phyloP scores from a whole-genome alignment of 2,329 filamentous ascomycete species.

The Exophiala dermatitidis region DNA sequence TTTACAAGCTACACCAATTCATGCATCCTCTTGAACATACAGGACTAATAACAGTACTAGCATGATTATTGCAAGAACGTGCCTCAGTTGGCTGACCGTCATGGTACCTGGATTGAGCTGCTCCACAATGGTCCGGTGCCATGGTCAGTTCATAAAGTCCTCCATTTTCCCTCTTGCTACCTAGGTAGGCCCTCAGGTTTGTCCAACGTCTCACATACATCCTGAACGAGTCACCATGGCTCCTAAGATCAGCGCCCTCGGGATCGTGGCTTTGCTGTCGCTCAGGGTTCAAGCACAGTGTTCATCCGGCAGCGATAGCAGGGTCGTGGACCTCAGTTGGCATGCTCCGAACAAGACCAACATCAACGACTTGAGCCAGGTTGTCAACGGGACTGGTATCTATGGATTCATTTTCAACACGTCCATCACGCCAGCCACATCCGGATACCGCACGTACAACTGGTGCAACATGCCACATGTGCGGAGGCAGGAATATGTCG shows the following conservation, averaged over 20 bases:
- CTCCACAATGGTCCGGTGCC: not conserved
- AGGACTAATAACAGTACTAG: no score
- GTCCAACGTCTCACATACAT: not conserved
- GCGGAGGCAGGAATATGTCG: slow-evolving; percentile 57
- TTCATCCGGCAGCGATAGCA: not conserved
- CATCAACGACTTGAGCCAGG: slow-evolving; percentile 56
- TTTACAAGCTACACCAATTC: not conserved
- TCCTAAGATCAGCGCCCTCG: slow-evolving; percentile 3
- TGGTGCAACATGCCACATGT: slow-evolving; percentile 87
- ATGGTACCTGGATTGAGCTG: not conserved
- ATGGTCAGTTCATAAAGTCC: not conserved
- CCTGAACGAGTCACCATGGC: slow-evolving; percentile 12
- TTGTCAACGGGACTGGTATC: slow-evolving; percentile 53
- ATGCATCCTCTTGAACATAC: not conserved
- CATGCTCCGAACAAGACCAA: slow-evolving; percentile 48
- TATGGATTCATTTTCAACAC: slow-evolving; percentile 70
- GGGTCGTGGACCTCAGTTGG: slow-evolving; percentile 47
- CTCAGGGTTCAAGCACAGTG: slow-evolving; percentile 7
- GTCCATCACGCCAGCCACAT: slow-evolving; percentile 49
- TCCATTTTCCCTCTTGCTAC: not conserved
- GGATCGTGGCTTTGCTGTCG: slow-evolving; percentile 5
- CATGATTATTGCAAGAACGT: not conserved
- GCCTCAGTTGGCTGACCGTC: not conserved
- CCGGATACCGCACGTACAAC: slow-evolving; percentile 61
- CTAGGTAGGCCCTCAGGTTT: not conserved